Evolutionary conservation across 1,284 basidiomycete genomes (phyloP), one percentile per base, ranked within the genome.

Genomic region (Cryptococcus amylolentus): DNA sequence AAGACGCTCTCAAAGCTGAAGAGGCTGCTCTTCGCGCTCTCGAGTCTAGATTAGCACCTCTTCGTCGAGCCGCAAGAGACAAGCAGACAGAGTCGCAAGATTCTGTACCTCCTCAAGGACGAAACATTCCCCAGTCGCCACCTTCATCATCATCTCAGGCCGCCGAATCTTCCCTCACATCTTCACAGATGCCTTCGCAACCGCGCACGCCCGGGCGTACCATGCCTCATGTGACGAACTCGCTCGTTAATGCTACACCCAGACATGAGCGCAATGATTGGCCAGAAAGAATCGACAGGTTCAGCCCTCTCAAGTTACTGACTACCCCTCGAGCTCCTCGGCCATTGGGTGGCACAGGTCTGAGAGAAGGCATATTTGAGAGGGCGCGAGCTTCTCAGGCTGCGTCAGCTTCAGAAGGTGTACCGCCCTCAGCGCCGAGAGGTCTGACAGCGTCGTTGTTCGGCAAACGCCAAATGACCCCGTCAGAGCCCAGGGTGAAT

Each of bases 1-100:
- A 75, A 37, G 73, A 76, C 41, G 67, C 69, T 28, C 67, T 77
- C 57, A 67, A 66, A 54, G 68, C 69, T 1, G 76, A 77, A 56
- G 76, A 76, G 52, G 70, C 64, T 28, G 68, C 70, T 2, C 59
- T 77, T 10, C 54, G 60, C 20, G 61, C 56, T 2, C 62, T 76
- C 16, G 75, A 77, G 61, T 60, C 63, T 7, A 52, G 61, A 9
- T 40, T 77, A 2, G 64, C 58, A 1, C 65, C 65, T 28, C 57
- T 70, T 14, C 60, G 71, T 13, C 48, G 37, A 35, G 49, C 23
- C 41, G 53, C 52, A 23, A n/a, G 20, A 16, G 20, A n/a, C 9
- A 42, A 13, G 4, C n/a, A 42, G 14, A n/a, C 41, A 42, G 20
- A 42, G 16, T 23, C 16, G 16, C 20, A 8, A 42, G 16, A n/a